phyloP scores from a whole-genome alignment of 2,329 filamentous ascomycete species.

The Alternaria burnsii region DNA sequence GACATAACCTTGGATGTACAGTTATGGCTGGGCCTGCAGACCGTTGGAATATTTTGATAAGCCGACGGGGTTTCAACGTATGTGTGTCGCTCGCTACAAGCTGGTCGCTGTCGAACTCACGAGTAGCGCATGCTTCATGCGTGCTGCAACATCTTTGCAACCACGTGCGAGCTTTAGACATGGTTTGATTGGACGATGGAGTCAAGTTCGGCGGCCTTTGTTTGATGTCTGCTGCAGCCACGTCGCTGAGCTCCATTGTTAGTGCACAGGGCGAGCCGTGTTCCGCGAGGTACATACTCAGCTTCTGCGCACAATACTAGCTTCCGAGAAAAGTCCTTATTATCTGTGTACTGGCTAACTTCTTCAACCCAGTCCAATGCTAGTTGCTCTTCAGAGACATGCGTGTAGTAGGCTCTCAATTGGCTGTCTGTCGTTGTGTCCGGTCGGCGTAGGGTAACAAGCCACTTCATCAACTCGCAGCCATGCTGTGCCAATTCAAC shows the following conservation, averaged over 20 bases:
- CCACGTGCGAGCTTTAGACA: neutral
- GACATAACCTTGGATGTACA: neutral
- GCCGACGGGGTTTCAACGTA: neutral
- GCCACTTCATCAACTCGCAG: neutral
- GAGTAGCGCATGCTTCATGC: neutral
- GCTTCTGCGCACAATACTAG: neutral
- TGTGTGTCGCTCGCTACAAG: neutral
- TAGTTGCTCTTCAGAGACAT: neutral
- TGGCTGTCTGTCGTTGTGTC: neutral
- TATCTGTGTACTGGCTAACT: neutral
- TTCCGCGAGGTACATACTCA: neutral
- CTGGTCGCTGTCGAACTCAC: neutral
- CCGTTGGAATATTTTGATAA: neutral
- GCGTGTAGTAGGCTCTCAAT: neutral
- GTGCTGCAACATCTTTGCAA: neutral
- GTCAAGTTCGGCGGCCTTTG: neutral
- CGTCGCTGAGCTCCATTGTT: neutral
- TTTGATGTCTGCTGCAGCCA: neutral
- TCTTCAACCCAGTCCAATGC: neutral
- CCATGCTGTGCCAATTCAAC: neutral
- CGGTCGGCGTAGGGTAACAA: neutral
- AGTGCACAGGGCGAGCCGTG: neutral
- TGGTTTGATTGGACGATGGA: neutral
- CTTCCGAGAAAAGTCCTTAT: neutral
- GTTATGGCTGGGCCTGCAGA: neutral